Evolutionary conservation across 768 basidiomycete species (phyloP).

Genomic region (Sutorius australiensis): DNA sequence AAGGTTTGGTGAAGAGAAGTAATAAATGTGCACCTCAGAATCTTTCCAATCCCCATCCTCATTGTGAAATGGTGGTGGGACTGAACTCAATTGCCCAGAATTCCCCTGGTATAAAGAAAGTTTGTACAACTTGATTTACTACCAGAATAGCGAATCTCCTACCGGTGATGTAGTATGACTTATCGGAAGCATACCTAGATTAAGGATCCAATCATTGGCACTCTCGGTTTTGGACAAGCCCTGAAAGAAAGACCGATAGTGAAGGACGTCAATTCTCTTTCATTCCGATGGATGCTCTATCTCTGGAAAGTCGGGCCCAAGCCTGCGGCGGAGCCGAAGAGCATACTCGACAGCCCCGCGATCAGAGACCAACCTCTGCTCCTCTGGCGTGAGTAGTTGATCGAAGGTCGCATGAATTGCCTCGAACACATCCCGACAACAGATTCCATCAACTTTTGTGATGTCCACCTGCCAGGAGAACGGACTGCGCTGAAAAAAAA

Average conservation of each 20-base stretch:
- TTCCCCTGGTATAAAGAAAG: no score
- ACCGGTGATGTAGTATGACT: no score
- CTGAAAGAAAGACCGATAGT: conserved; percentile 51
- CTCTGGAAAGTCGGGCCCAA: conserved; percentile 37
- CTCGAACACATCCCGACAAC: conserved; percentile 56
- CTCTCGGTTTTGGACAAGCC: conserved; percentile 41
- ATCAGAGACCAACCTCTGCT: conserved; percentile 34
- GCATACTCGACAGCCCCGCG: conserved; percentile 36
- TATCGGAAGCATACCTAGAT: conserved; percentile 17
- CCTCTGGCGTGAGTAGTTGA: conserved; percentile 42
- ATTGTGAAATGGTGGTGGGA: no score
- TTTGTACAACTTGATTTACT: no score
- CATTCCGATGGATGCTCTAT: conserved; percentile 46
- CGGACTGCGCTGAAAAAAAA: conserved; percentile 40
- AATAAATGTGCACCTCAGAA: no score
- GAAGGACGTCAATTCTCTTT: conserved; percentile 53
- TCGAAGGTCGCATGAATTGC: conserved; percentile 51
- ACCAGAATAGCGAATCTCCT: no score
- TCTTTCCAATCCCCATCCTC: no score
- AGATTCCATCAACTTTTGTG: conserved; percentile 40
- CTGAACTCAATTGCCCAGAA: no score
- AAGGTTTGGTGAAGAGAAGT: no score
- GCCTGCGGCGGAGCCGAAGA: conserved; percentile 45
- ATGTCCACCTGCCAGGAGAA: conserved; percentile 41
- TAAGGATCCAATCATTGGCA: conserved; percentile 35